Evolutionary conservation across 2,329 filamentous ascomycete species (phyloP), one percentile per base, ranked within the genome.

Genomic region (Venturia nashicola): DNA sequence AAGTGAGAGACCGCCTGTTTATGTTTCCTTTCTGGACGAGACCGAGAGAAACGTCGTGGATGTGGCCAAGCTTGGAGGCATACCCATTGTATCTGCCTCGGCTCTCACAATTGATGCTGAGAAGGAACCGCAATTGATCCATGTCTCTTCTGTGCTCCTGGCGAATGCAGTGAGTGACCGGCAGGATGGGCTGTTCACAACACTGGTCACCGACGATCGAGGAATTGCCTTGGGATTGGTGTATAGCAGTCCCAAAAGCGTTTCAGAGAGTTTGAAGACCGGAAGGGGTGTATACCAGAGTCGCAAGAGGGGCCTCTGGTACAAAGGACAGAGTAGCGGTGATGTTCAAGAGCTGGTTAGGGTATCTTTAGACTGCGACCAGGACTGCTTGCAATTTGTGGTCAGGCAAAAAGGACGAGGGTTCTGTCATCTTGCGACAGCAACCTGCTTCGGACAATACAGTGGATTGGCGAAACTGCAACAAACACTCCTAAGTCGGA

Each of bases 301-400:
- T 78, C 84, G 94, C 62, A 97, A 97, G 80, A 85, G 94, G 55
- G 94, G 94, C 0, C 77, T 99, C 36, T 99, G 94, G 94, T 88
- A 96, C 76, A 99, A 99, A 79, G 94, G 94, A 6, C 90, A 92
- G 62, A 94, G 89, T 9, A 97, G 93, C 63, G 94, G 94, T 16
- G 92, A 97, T 73, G 90, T 90, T 14, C 94, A 99, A 75, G 87
- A 97, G 74, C 81, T 99, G 61, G 80, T 97, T 27, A 86, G 86
- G 65, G 83, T 99, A 68, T 88, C 88, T 0, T 80, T 95, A 63
- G 94, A 99, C 76, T 99, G 94, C 75, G 94, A 99, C 75, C 88
- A 88, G 67, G 94, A 99, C 75, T 95, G 92, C 65, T 77, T 99
- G 70, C 88, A 89, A 68, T 97, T 97, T 74, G 83, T 91, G 16